phyloP scores from a whole-genome alignment of 2,329 filamentous ascomycete genomes.

The Stagonosporopsis tanaceti region DNA sequence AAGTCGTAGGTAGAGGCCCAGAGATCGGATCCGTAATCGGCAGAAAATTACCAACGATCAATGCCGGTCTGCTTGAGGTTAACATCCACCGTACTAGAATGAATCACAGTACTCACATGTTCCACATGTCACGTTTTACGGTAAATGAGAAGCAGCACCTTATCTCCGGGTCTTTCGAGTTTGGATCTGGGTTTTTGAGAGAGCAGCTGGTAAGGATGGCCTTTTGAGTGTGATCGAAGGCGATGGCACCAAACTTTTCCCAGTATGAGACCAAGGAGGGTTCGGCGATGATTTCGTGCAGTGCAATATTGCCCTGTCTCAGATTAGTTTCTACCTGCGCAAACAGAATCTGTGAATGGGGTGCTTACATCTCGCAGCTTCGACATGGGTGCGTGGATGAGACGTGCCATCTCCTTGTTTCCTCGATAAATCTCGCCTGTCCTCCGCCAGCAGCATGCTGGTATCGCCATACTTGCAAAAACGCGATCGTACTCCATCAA shows the following conservation, averaged over 20 bases:
- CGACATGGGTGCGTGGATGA: slow-evolving; percentile 92
- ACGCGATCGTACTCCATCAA: slow-evolving; percentile 98
- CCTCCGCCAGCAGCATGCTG: slow-evolving; percentile 94
- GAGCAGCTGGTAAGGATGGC: slow-evolving; percentile 94
- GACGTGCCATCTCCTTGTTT: slow-evolving; percentile 98
- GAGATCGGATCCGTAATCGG: slow-evolving; percentile 71
- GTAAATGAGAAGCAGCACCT: slow-evolving; percentile 98
- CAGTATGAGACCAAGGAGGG: slow-evolving; percentile 96
- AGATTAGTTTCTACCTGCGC: slow-evolving; percentile 20
- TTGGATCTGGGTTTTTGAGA: slow-evolving; percentile 73
- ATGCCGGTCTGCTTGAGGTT: slow-evolving; percentile 68
- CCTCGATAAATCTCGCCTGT: slow-evolving; percentile 97
- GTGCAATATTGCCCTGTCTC: slow-evolving; percentile 84
- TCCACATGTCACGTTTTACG: slow-evolving; percentile 91
- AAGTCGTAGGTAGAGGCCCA: slow-evolving; percentile 26
- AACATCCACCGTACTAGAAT: slow-evolving; percentile 31
- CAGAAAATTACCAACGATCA: slow-evolving; percentile 97
- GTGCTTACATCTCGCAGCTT: slow-evolving; percentile 82
- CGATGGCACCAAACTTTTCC: slow-evolving; percentile 98
- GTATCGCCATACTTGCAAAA: slow-evolving; percentile 98
- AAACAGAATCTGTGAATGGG: background rate
- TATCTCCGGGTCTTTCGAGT: slow-evolving; percentile 74
- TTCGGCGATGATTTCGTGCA: slow-evolving; percentile 96
- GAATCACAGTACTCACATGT: slow-evolving; percentile 74
- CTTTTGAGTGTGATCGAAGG: slow-evolving; percentile 92